These are phyloP conservation scores for Cryphonectria carpinicola DNA, from an alignment of 2,329 filamentous ascomycete genomes.

Conservation along the genomic window DNA sequence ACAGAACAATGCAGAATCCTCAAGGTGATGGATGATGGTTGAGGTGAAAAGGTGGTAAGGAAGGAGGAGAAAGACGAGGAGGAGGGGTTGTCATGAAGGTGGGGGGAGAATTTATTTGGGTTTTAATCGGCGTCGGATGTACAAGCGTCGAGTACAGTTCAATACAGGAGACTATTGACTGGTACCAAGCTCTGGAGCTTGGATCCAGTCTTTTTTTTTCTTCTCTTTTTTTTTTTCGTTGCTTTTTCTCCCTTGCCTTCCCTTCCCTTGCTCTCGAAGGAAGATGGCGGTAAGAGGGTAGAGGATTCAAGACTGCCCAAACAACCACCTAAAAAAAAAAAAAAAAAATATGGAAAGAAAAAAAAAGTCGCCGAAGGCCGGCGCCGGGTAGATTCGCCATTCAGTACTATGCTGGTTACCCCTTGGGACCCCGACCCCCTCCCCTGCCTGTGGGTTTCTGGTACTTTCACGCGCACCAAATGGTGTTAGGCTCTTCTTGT, in stretches of 20 bases:
- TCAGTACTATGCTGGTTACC: too few species aligned
- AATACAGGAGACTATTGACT: not conserved
- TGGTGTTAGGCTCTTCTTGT: not conserved
- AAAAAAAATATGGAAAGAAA: not conserved
- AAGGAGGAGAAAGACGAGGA: conserved; percentile 21
- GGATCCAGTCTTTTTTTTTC: not conserved
- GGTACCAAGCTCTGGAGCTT: not conserved
- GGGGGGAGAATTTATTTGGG: conserved; percentile 32
- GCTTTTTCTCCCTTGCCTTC: too few species aligned
- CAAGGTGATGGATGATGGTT: not conserved
- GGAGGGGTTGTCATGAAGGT: conserved; percentile 26
- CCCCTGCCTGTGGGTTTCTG: not conserved
- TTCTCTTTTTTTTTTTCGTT: too few species aligned
- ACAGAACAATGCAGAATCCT: not conserved
- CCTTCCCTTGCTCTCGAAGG: not conserved
- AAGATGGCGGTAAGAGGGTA: not conserved
- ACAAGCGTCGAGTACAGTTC: not conserved
- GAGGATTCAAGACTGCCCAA: not conserved
- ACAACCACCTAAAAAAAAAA: too few species aligned
- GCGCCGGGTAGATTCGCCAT: conserved; percentile 10
- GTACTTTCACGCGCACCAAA: not conserved
- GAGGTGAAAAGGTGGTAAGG: conserved; percentile 22
- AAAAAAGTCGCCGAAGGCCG: conserved; percentile 17
- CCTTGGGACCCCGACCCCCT: not conserved
- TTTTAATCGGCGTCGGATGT: conserved; percentile 16